These are phyloP conservation scores for Cystobasidium pallidum DNA, from an alignment of 1,284 basidiomycete species.

Conservation along the genomic window DNA sequence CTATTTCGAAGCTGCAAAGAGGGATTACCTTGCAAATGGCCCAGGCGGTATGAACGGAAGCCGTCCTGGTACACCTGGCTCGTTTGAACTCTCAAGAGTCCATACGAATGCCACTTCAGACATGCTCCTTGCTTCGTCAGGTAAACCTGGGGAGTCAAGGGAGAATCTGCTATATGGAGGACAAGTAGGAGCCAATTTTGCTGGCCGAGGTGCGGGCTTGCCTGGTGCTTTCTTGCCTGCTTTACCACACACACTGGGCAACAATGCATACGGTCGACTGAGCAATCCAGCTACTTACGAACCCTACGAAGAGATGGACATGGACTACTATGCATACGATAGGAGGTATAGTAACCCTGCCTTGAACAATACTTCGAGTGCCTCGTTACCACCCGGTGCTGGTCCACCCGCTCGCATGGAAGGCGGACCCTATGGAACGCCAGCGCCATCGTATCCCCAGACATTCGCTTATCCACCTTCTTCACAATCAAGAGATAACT, in stretches of 20 bases:
- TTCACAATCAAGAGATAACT: neutral
- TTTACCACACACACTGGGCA: neutral
- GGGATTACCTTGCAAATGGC: conserved; percentile 43
- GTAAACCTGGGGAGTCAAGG: conserved; percentile 16
- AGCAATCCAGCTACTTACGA: conserved; percentile 12
- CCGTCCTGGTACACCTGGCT: conserved; percentile 34
- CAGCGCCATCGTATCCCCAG: conserved; percentile 26
- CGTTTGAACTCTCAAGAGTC: conserved; percentile 23
- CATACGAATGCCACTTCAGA: conserved; percentile 19
- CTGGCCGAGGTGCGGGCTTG: conserved; percentile 20
- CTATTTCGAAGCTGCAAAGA: conserved; percentile 36
- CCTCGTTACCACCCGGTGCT: conserved; percentile 5
- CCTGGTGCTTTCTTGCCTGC: conserved; percentile 3
- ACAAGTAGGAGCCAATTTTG: neutral
- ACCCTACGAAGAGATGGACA: conserved; percentile 37
- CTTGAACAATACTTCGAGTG: neutral
- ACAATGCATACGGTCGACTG: conserved; percentile 14
- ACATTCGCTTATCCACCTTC: conserved; percentile 21
- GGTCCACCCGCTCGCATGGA: conserved; percentile 4
- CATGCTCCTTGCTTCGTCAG: neutral
- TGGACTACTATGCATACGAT: conserved; percentile 30
- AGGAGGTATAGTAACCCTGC: conserved; percentile 9
- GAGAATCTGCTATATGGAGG: conserved; percentile 40
- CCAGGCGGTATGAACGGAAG: conserved; percentile 30
- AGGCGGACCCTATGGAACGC: neutral